These are phyloP conservation scores for Artomyces pyxidatus DNA, from an alignment of 768 basidiomycete genomes.

Conservation along the genomic window DNA sequence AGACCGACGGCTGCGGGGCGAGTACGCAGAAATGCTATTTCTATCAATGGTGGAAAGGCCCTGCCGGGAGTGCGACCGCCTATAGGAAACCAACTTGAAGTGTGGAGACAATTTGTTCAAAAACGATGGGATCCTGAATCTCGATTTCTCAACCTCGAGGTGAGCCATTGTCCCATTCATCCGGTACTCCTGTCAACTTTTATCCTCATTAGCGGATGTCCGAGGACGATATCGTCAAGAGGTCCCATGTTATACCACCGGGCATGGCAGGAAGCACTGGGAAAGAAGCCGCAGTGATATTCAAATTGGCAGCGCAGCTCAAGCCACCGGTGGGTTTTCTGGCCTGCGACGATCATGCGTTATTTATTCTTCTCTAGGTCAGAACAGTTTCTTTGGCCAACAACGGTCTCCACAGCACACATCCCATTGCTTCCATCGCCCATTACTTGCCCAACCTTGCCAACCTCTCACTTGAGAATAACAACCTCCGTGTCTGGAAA, in stretches of 20 bases:
- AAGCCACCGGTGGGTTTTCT: constrained; percentile 53
- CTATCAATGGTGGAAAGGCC: constrained; percentile 15
- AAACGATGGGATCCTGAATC: constrained; percentile 63
- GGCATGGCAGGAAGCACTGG: constrained; percentile 54
- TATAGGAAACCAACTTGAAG: constrained; percentile 40
- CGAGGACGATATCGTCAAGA: constrained; percentile 69
- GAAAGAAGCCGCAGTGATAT: constrained; percentile 74
- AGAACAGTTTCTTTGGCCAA: constrained; percentile 82
- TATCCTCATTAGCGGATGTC: constrained; percentile 52
- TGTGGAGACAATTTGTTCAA: constrained; percentile 71
- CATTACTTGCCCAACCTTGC: constrained; percentile 73
- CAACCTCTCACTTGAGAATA: constrained; percentile 76
- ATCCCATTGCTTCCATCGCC: constrained; percentile 50
- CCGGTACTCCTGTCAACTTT: not conserved
- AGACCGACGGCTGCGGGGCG: constrained; percentile 41
- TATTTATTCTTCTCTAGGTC: constrained; percentile 32
- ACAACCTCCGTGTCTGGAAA: constrained; percentile 58
- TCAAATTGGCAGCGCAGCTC: constrained; percentile 77
- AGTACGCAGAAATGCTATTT: constrained; percentile 51
- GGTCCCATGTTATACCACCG: constrained; percentile 62
- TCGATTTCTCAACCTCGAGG: constrained; percentile 77
- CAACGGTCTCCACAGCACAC: constrained; percentile 57
- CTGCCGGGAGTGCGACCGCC: constrained; percentile 17
- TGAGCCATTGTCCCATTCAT: constrained; percentile 29
- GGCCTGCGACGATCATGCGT: not conserved